Base-by-base conservation (phyloP, 225 moss, liverwort and hornwort species). In the Sphagnum contortum region DNA sequence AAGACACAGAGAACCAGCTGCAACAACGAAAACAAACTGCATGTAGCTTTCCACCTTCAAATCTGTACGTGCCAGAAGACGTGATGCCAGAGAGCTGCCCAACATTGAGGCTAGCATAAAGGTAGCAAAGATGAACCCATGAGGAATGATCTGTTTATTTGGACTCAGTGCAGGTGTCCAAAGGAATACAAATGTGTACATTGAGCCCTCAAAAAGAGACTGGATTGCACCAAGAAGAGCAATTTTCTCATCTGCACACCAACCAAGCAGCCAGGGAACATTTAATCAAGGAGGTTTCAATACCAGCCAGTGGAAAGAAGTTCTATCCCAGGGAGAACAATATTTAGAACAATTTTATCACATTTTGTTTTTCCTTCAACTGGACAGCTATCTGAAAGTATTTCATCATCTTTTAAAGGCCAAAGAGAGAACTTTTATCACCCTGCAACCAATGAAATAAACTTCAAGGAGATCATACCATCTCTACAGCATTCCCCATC, bases 21-120 rank as follows among this genome's bases (percentile, higher is more conserved):
- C 62, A 10, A 98, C 83, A 45, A 87, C 65, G 46, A 98, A 98
- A 6, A 98, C 92, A 64, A 84, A 61, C 83, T 98, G 96, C 96
- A 98, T 92, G 75, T 92, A 93, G 78, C 81, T 78, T 79, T 98
- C 96, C 70, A 98, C 96, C 77, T 87, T 89, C 63, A 93, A 69
- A 68, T 79, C 77, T 62, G 89, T 60, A 62, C 83, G 85, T 11
- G 89, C 85, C 74, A 90, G 85, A 8, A 92, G 83, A 54, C 96
- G 90, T 71, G 96, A 88, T 59, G 87, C 96, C 75, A 98, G 53
- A n/a, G 96, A 98, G 69, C 96, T 98, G 45, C 96, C 96, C 80
- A 98, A 76, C 96, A 98, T 98, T 44, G 96, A 92, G 45, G 96
- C 86, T 61, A 98, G 83, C 96, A 98, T 98, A 67, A 98, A 98